phyloP scores from a whole-genome alignment of 2,329 filamentous ascomycete genomes.

The Penicillium hesseltinei region DNA sequence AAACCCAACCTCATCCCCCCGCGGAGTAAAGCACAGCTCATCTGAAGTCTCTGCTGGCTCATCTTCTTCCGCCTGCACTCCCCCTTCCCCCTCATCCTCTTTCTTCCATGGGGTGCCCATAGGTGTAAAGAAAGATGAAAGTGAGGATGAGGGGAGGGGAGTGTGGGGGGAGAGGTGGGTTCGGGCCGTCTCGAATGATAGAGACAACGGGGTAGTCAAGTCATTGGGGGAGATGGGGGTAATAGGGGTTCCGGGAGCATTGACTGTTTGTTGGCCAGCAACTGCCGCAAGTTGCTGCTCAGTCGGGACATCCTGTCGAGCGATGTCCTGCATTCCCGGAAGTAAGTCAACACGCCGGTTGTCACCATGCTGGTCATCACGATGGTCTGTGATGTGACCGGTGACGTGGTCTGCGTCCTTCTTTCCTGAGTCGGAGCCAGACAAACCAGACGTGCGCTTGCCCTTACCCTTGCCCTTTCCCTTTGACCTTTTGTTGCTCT shows the following conservation, averaged over 20 bases:
- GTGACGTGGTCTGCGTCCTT: not conserved
- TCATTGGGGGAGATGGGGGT: not conserved
- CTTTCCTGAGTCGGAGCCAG: not conserved
- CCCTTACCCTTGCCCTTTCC: not conserved
- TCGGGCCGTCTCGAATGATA: constrained; percentile 1
- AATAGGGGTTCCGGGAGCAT: not conserved
- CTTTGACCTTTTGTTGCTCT: not conserved
- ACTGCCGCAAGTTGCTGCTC: not conserved
- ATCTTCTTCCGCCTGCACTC: not conserved
- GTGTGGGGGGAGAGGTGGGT: not conserved
- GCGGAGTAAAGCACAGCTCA: not conserved
- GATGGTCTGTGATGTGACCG: not conserved
- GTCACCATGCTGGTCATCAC: not conserved
- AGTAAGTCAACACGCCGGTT: not conserved
- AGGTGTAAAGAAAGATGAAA: not conserved
- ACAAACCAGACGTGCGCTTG: not conserved
- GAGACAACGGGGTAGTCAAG: not conserved
- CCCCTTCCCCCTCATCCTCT: not conserved
- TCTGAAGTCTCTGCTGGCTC: not conserved
- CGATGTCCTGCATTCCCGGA: not conserved
- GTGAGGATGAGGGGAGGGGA: not conserved
- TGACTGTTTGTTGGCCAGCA: not conserved
- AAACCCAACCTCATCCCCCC: not conserved
- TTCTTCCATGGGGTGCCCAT: not conserved
- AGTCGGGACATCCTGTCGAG: not conserved